Evolutionary conservation across 1,284 basidiomycete genomes (phyloP).

Genomic region (Ceratobasidium sp.): DNA sequence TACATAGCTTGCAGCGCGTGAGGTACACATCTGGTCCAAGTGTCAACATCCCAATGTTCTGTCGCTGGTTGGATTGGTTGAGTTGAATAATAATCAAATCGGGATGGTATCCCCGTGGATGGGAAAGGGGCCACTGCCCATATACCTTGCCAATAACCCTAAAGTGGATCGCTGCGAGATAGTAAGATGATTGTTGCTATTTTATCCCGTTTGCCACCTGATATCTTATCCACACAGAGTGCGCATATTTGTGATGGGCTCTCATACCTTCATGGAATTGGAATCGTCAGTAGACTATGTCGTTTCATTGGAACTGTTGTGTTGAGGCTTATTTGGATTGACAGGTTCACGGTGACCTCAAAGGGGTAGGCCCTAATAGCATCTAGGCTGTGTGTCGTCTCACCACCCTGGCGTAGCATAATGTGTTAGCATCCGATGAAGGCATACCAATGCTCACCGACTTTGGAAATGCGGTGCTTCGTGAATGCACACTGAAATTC

Average conservation of each 20-base stretch:
- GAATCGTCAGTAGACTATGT: not conserved
- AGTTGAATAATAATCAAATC: not conserved
- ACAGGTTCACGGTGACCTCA: conserved; percentile 4
- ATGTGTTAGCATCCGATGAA: not conserved
- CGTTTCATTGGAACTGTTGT: not conserved
- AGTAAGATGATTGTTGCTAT: not conserved
- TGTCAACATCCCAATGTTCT: conserved; percentile 4
- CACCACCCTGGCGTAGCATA: not conserved
- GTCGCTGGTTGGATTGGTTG: not conserved
- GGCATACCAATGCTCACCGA: not conserved
- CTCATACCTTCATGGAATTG: not conserved
- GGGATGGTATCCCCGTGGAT: conserved; percentile 11
- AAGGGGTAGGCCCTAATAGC: not conserved
- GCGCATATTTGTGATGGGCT: not conserved
- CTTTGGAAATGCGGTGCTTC: conserved; percentile 7
- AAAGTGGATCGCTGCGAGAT: not conserved
- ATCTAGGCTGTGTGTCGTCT: not conserved
- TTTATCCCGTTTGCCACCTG: not conserved
- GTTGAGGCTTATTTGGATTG: not conserved
- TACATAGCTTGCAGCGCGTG: conserved; percentile 1
- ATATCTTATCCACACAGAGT: not conserved
- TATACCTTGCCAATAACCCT: not conserved
- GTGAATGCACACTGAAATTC: not conserved
- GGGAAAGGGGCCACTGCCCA: not conserved
- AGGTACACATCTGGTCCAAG: not conserved